Conservation (phyloP, 495 filamentous ascomycete genomes). For the Massariosphaeria phaeospora region DNA sequence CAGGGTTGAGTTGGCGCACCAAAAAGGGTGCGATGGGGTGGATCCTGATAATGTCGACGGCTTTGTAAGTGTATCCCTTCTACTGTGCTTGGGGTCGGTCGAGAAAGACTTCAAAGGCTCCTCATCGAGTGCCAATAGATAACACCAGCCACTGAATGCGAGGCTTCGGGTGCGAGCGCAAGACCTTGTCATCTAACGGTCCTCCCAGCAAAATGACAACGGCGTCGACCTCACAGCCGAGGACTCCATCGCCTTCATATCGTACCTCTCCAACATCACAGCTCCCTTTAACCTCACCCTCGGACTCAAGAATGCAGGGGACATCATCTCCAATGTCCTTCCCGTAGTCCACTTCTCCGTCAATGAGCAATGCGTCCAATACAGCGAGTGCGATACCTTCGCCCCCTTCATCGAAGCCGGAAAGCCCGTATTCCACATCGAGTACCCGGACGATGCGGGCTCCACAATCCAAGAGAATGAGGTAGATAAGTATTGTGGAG, state of each 20-base stretch:
- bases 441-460: slow-evolving; percentile 47
- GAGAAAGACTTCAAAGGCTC: no score
- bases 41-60: slow-evolving; percentile 71
- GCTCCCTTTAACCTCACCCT: slow-evolving; percentile 47
- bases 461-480: slow-evolving; percentile 42
- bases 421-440: slow-evolving; percentile 72
- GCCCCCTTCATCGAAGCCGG: slow-evolving; percentile 51
- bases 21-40: slow-evolving; percentile 64
- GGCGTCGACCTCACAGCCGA: slow-evolving; percentile 52
- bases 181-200: slow-evolving; percentile 7
- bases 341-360: slow-evolving; percentile 60
- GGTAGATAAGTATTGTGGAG: slow-evolving; percentile 41
- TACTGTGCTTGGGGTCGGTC: no score
- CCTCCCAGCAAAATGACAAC: slow-evolving; percentile 43
- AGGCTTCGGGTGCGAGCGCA: no score
- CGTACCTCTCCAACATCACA: slow-evolving; percentile 54
- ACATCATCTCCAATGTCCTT: slow-evolving; percentile 55
- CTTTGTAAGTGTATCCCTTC: slow-evolving; percentile 43
- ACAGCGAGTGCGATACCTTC: slow-evolving; percentile 54
- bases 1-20: slow-evolving; percentile 52
- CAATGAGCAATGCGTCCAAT: slow-evolving; percentile 67
- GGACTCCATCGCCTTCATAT: slow-evolving; percentile 55
- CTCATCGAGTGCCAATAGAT: no score
- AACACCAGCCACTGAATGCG: no score
- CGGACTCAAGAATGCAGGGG: slow-evolving; percentile 63